A percentile compares a stretch with the other conserved stretches of the same genome.
Conservation (phyloP, 768 basidiomycete genomes). For the Dacryopinax spathularia region DNA sequence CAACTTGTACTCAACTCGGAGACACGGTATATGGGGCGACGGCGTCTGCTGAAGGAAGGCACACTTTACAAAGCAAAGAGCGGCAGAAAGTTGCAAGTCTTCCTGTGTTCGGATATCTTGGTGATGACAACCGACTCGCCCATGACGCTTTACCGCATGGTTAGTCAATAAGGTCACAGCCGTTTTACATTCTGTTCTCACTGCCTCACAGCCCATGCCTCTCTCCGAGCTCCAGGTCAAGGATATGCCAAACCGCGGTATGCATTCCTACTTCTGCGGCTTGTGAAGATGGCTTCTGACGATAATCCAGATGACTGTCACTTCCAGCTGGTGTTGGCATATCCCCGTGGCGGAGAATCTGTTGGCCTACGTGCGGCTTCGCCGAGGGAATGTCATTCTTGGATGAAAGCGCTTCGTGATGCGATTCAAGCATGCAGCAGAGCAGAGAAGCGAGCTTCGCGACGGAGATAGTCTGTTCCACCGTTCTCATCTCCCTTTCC, state of each 20-base stretch:
- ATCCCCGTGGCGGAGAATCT: conserved; percentile 60
- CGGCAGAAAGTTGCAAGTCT: conserved; percentile 55
- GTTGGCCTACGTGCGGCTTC: conserved; percentile 46
- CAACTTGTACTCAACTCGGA: conserved; percentile 83
- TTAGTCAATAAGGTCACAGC: conserved; percentile 25
- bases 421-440: conserved; percentile 21
- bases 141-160: conserved; percentile 69
- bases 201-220: conserved; percentile 16
- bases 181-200: background rate
- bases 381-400: conserved; percentile 42
- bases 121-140: conserved; percentile 64
- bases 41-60: conserved; percentile 70
- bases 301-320: conserved; percentile 52
- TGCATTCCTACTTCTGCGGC: background rate
- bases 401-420: conserved; percentile 33
- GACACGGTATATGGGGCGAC: conserved; percentile 69
- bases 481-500: background rate
- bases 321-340: conserved; percentile 52
- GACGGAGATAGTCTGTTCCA: background rate
- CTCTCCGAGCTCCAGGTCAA: conserved; percentile 17
- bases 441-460: conserved; percentile 10
- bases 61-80: conserved; percentile 68
- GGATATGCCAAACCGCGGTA: background rate
- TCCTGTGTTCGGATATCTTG: conserved; percentile 82
- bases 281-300: background rate